Conservation (phyloP, 1,284 basidiomycete genomes). For the Athelia psychrophila region DNA sequence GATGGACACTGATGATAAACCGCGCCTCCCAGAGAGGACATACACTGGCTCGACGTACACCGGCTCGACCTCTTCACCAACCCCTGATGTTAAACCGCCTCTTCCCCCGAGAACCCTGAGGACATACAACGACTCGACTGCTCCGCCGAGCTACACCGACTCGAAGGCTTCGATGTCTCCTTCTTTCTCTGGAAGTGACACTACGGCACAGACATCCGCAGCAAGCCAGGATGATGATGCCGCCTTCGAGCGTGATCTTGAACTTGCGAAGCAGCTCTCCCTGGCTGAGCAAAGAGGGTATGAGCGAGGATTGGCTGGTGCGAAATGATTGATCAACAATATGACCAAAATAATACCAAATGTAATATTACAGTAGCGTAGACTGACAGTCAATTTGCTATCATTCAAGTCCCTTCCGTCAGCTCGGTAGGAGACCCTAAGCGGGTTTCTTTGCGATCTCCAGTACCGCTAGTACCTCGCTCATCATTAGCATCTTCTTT, state of each 20-base stretch:
- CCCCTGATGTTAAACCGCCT: too few species aligned
- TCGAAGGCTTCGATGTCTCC: background rate
- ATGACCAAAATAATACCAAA: conserved; percentile 1
- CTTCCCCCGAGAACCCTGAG: too few species aligned
- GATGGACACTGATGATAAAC: conserved; percentile 18
- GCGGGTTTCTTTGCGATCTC: too few species aligned
- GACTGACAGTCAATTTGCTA: conserved; percentile 3
- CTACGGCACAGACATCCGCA: background rate
- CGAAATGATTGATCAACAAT: background rate
- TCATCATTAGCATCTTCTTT: conserved; percentile 23
- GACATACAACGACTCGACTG: background rate
- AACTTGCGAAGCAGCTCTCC: conserved; percentile 33
- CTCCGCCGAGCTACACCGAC: background rate
- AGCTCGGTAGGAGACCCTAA: too few species aligned
- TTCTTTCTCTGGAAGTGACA: background rate
- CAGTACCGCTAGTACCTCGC: too few species aligned
- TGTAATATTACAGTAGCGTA: conserved; percentile 17
- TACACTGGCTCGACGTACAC: too few species aligned
- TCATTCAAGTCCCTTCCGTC: too few species aligned
- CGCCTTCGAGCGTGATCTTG: conserved; percentile 30
- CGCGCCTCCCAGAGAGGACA: too few species aligned
- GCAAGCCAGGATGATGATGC: conserved; percentile 24
- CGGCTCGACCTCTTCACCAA: too few species aligned
- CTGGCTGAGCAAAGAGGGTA: conserved; percentile 29
- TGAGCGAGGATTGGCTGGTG: conserved; percentile 13